A percentile compares a stretch with the other conserved stretches of the same genome.
These are phyloP conservation scores for Insectozyma bohioensis DNA, from an alignment of 1,139 yeast species.

Conservation along the genomic window DNA sequence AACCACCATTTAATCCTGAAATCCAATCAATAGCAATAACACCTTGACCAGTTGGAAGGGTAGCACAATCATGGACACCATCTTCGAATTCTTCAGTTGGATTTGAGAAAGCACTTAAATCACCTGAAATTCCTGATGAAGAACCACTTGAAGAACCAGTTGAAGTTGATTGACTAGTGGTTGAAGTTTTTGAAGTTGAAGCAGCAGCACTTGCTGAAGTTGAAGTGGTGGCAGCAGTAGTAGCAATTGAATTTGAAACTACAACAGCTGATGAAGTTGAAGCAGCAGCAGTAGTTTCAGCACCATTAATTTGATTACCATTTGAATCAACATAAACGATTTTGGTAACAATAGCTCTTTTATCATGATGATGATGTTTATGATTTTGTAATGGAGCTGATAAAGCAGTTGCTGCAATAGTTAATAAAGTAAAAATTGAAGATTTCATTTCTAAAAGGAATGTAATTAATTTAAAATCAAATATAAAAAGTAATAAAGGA, in stretches of 20 bases:
- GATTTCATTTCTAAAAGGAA: constrained; percentile 16
- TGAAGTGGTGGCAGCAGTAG: constrained; percentile 17
- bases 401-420: constrained; percentile 23
- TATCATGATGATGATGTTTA: constrained; percentile 43
- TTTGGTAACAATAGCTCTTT: constrained; percentile 78
- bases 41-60: constrained; percentile 73
- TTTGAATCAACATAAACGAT: constrained; percentile 75
- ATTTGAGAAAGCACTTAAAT: constrained; percentile 49
- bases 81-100: constrained; percentile 60
- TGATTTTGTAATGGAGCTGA: constrained; percentile 37
- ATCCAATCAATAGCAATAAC: constrained; percentile 59
- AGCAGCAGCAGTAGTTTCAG: constrained; percentile 14
- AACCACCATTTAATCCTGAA: constrained; percentile 62
- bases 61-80: constrained; percentile 59
- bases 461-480: constrained; percentile 7
- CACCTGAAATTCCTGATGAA: constrained; percentile 49
- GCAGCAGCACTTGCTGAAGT: constrained; percentile 18
- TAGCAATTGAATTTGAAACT: constrained; percentile 15
- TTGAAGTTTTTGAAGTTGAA: constrained; percentile 9
- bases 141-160: constrained; percentile 16
- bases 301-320: constrained; percentile 47
- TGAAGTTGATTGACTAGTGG: constrained; percentile 17
- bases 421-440: constrained; percentile 20
- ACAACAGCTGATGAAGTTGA: constrained; percentile 9
- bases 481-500: constrained; percentile 2